These are phyloP conservation scores for Bullera alba DNA, from an alignment of 768 basidiomycete species.

Conservation along the genomic window DNA sequence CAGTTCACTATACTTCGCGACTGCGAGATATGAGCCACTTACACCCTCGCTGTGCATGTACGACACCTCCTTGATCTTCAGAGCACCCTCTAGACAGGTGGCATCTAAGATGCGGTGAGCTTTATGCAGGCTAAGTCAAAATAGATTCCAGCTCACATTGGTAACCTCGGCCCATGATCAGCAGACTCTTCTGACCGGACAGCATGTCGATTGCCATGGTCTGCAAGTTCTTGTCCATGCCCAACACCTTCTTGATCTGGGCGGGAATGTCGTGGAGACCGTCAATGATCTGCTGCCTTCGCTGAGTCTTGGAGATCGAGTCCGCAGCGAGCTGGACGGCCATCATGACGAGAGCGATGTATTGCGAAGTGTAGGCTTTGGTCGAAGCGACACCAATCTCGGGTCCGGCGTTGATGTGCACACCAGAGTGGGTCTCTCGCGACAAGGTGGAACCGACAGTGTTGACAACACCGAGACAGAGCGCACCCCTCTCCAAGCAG, in stretches of 20 bases:
- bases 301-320: slow-evolving; percentile 82
- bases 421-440: slow-evolving; percentile 96
- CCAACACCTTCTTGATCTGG: slow-evolving; percentile 81
- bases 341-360: slow-evolving; percentile 95
- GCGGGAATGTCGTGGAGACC: slow-evolving; percentile 82
- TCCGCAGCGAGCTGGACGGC: slow-evolving; percentile 98
- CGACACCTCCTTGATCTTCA: slow-evolving; percentile 99
- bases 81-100: slow-evolving; percentile 92
- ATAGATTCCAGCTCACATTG: slow-evolving; percentile 51
- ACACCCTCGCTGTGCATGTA: slow-evolving; percentile 56
- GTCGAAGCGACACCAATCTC: slow-evolving; percentile 99
- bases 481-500: slow-evolving; percentile 91
- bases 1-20: background rate
- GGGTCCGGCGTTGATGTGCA: slow-evolving; percentile 88
- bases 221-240: slow-evolving; percentile 67
- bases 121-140: background rate
- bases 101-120: slow-evolving; percentile 53
- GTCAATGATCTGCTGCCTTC: slow-evolving; percentile 86
- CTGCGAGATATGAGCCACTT: slow-evolving; percentile 16
- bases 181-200: slow-evolving; percentile 65
- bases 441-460: slow-evolving; percentile 97
- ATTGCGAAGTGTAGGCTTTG: slow-evolving; percentile 99
- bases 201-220: slow-evolving; percentile 70
- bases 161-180: slow-evolving; percentile 97
- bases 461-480: slow-evolving; percentile 96